Evolutionary conservation across 768 basidiomycete species (phyloP).

Genomic region (Mycena pura): DNA sequence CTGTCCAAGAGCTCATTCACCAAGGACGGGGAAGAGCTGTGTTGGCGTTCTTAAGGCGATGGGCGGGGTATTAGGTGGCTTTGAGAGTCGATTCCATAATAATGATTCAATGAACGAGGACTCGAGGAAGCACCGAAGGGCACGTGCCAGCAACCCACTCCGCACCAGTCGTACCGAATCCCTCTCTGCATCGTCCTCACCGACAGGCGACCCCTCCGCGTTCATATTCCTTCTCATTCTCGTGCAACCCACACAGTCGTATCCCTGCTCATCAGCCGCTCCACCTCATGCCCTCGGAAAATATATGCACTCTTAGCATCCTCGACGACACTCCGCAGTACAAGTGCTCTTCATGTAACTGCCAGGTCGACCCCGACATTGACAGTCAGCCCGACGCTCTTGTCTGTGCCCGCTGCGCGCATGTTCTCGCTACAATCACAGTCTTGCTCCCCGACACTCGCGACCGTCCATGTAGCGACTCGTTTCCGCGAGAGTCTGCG

Average conservation of each 20-base stretch:
- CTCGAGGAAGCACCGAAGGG: neutral
- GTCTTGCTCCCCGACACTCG: constrained; percentile 17
- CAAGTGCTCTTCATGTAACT: constrained; percentile 55
- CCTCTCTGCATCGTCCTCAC: too few relatives aligned
- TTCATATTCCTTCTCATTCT: neutral
- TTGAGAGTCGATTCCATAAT: too few relatives aligned
- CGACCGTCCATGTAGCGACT: constrained; percentile 10
- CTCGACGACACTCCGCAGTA: constrained; percentile 40
- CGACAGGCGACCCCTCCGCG: too few relatives aligned
- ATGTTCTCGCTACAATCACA: constrained; percentile 36
- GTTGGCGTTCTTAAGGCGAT: too few relatives aligned
- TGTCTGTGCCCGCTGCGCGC: constrained; percentile 58
- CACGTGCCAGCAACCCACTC: too few relatives aligned
- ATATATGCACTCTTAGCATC: constrained; percentile 37
- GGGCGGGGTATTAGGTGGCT: too few relatives aligned
- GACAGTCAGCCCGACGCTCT: constrained; percentile 39
- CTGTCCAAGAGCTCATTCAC: too few relatives aligned
- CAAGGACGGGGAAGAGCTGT: too few relatives aligned
- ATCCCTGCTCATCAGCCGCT: too few relatives aligned
- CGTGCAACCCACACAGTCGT: too few relatives aligned
- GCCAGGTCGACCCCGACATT: constrained; percentile 44
- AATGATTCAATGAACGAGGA: too few relatives aligned
- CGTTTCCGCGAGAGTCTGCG: neutral
- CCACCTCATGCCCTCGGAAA: constrained; percentile 59
- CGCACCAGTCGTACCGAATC: too few relatives aligned